A percentile compares a stretch with the other conserved stretches of the same genome.
phyloP scores from a whole-genome alignment of 257 asterid genomes.

The Ophiorrhiza pumila region DNA sequence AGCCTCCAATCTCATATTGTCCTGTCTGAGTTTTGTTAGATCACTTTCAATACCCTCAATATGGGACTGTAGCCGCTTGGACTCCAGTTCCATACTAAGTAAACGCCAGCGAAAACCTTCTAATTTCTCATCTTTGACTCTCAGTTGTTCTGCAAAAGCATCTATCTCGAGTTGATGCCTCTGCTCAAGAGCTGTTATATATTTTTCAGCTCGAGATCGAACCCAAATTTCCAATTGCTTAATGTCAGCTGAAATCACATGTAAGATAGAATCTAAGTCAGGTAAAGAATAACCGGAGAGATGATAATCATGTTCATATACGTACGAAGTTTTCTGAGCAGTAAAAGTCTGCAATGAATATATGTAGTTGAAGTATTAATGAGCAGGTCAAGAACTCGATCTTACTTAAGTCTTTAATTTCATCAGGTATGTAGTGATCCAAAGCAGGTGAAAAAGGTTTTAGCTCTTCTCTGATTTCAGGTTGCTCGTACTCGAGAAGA shows the following conservation, averaged over 20 bases:
- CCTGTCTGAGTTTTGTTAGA: conserved; percentile 50
- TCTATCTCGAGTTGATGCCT: conserved; percentile 64
- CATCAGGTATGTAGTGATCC: conserved; percentile 37
- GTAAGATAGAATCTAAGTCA: background rate
- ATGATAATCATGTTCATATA: background rate
- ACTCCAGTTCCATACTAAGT: conserved; percentile 74
- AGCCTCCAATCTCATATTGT: conserved; percentile 56
- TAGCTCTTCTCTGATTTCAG: conserved; percentile 24
- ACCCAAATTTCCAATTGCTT: conserved; percentile 55
- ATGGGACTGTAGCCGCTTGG: conserved; percentile 58
- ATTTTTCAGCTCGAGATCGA: conserved; percentile 44
- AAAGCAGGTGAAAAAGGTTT: conserved; percentile 24
- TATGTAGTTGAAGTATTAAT: background rate
- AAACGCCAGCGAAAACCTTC: conserved; percentile 78
- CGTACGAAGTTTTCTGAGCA: background rate
- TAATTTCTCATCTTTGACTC: conserved; percentile 67
- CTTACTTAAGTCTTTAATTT: conserved; percentile 54
- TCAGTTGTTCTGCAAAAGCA: conserved; percentile 83
- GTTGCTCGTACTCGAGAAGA: conserved; percentile 30
- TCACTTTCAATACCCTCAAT: conserved; percentile 56
- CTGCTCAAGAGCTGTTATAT: conserved; percentile 44
- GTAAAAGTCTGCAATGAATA: no score
- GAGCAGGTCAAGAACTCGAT: conserved; percentile 4
- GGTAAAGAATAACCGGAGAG: background rate
- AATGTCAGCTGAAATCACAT: conserved; percentile 27